Evolutionary conservation across 148 eudicot genomes (phyloP), one percentile per base, ranked within the genome.

Genomic region (Nepenthes gracilis): DNA sequence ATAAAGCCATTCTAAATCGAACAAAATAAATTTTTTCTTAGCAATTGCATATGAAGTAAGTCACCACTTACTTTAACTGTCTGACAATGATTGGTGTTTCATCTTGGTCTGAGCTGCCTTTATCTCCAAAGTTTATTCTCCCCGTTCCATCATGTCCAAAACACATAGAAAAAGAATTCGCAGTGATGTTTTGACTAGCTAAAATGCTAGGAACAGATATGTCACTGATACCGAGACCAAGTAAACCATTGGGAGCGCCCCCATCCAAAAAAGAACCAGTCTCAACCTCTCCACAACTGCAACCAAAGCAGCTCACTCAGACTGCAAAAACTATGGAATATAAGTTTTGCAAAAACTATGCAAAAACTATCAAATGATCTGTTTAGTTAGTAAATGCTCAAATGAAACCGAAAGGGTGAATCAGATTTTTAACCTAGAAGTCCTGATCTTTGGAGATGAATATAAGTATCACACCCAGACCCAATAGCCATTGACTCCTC

Each of bases 81-180:
- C 70, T 52, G 33, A 73, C 59, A 68, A 70, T 75, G 60, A 93
- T 57, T 23, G 89, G 95, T 23, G 99, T 89, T 78, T 83, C 75
- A 58, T 75, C 71, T 71, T 84, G 90, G 62, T 61, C 80, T 12
- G 78, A 74, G 70, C 75, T 81, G 47, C 91, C 95, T 65, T 77
- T 81, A 75, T 93, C 99, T 58, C 99, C 99, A 60, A 93, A 93
- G 51, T 70, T 82, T 12, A 93, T 93, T 72, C 87, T 84, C 33
- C 99, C 97, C 7, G 68, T 0, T 40, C 86, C 95, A 63, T 85
- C 78, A 11, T 36, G 38, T 33, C 85, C 83, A 65, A 93, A 93
- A 62, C 99, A 93, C 99, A 93, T 93, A 40, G 97, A 89, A 67
- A 86, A 93, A 40, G 99, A 89, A 80, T 93, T 78, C 54, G 97